Percentiles rank a stretch among this genome's conserved stretches.
These are phyloP conservation scores for Paragyromitra xinjiangensis DNA, from an alignment of 495 filamentous ascomycete species.

Conservation along the genomic window DNA sequence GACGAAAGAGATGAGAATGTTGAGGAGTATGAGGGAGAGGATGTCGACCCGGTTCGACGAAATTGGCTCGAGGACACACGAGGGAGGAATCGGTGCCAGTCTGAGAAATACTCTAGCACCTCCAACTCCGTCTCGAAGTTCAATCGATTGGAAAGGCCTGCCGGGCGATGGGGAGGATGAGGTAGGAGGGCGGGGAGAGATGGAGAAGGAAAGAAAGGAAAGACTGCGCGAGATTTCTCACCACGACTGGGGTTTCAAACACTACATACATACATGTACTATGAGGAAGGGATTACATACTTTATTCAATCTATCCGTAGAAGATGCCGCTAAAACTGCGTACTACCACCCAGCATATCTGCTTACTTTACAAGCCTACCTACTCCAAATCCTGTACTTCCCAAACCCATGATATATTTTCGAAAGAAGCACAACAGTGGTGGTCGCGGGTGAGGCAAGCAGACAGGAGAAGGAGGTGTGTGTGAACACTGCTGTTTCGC, in stretches of 20 bases:
- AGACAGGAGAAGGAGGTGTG: slow-evolving; percentile 26
- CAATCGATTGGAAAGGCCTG: slow-evolving; percentile 57
- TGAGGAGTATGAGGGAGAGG: slow-evolving; percentile 52
- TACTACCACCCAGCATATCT: slow-evolving; percentile 37
- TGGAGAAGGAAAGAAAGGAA: slow-evolving; percentile 51
- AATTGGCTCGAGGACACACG: slow-evolving; percentile 56
- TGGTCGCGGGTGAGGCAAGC: slow-evolving; percentile 18
- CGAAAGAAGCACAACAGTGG: slow-evolving; percentile 24
- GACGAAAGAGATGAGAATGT: slow-evolving; percentile 43
- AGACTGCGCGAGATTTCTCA: slow-evolving; percentile 46
- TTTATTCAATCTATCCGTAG: slow-evolving; percentile 52
- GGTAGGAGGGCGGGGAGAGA: slow-evolving; percentile 48
- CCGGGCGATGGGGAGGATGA: slow-evolving; percentile 51
- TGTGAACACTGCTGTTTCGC: slow-evolving; percentile 47
- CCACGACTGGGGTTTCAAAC: slow-evolving; percentile 49
- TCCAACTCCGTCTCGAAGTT: slow-evolving; percentile 57
- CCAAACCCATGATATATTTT: slow-evolving; percentile 48
- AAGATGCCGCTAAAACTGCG: slow-evolving; percentile 44
- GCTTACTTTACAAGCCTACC: slow-evolving; percentile 36
- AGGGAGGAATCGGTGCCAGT: slow-evolving; percentile 51
- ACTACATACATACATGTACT: slow-evolving; percentile 47
- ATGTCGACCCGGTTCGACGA: slow-evolving; percentile 58
- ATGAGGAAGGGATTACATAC: slow-evolving; percentile 54
- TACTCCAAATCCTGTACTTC: slow-evolving; percentile 38
- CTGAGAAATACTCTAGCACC: slow-evolving; percentile 51